Conservation (phyloP, 495 filamentous ascomycete species). For the Tuber aestivum region DNA sequence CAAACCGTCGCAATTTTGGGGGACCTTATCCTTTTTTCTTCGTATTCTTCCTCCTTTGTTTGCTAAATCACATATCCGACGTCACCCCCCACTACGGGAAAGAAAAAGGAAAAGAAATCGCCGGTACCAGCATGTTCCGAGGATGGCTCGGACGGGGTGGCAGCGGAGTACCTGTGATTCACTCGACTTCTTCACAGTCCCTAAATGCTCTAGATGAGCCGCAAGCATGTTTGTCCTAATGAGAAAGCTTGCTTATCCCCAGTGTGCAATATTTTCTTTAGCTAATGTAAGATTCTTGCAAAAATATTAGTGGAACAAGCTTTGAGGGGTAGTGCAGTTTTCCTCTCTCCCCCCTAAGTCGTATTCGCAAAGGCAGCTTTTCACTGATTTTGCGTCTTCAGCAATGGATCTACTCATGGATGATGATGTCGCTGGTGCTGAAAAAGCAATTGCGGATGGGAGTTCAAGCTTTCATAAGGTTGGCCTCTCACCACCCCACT, state of each 20-base stretch:
- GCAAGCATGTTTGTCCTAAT: conserved; percentile 52
- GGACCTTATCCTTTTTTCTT: conserved; percentile 10
- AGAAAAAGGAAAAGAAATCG: background rate
- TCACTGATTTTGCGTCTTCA: conserved; percentile 34
- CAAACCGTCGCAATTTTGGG: background rate
- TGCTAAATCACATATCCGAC: background rate
- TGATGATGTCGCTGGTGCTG: conserved; percentile 86
- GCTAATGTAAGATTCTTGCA: conserved; percentile 8
- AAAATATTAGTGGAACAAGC: conserved; percentile 56
- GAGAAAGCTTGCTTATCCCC: conserved; percentile 7
- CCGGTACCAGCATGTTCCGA: conserved; percentile 21
- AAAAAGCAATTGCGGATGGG: conserved; percentile 62
- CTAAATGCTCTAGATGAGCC: conserved; percentile 56
- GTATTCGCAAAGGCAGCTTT: conserved; percentile 10
- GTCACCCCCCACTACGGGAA: background rate
- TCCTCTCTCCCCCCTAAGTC: conserved; percentile 25
- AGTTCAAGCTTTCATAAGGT: conserved; percentile 87
- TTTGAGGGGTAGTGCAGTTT: conserved; percentile 49
- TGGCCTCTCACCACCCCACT: conserved; percentile 28
- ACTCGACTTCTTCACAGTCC: conserved; percentile 50
- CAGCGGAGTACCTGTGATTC: conserved; percentile 19
- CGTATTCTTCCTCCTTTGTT: background rate
- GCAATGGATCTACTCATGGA: conserved; percentile 67
- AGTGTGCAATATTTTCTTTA: conserved; percentile 18
- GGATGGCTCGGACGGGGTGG: conserved; percentile 35